phyloP scores from a whole-genome alignment of 2,329 filamentous ascomycete species.

The Calonectria ilicicola region DNA sequence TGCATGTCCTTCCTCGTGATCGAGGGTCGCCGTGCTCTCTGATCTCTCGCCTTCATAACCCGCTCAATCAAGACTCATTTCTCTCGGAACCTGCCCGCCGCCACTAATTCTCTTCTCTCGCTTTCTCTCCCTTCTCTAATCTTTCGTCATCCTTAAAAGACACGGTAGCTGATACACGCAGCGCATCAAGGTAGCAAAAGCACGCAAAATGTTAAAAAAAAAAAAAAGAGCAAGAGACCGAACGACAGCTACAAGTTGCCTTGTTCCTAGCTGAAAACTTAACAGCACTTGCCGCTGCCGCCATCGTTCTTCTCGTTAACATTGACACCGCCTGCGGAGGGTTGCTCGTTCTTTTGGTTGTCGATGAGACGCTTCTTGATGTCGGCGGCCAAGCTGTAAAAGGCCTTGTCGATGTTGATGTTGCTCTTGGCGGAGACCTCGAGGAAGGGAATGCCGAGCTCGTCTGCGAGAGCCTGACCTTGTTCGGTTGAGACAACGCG shows the following conservation, averaged over 20 bases:
- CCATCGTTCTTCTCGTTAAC: constrained; percentile 73
- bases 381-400: constrained; percentile 93
- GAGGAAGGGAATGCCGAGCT: constrained; percentile 97
- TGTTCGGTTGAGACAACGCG: constrained; percentile 92
- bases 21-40: constrained; percentile 34
- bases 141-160: constrained; percentile 26
- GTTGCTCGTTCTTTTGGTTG: constrained; percentile 81
- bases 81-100: constrained; percentile 11
- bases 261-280: constrained; percentile 47
- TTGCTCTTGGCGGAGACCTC: constrained; percentile 99
- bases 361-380: constrained; percentile 99
- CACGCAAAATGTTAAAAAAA: constrained; percentile 37
- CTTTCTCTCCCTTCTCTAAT: constrained; percentile 22
- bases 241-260: constrained; percentile 35
- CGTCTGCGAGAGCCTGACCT: constrained; percentile 92
- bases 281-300: constrained; percentile 82
- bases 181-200: constrained; percentile 39
- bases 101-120: neutral
- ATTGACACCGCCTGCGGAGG: constrained; percentile 71
- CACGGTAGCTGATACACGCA: constrained; percentile 29
- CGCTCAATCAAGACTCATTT: constrained; percentile 15
- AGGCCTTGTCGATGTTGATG: constrained; percentile 99
- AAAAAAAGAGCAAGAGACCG: constrained; percentile 37
- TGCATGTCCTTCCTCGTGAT: constrained; percentile 36
- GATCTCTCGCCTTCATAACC: constrained; percentile 27